These are phyloP conservation scores for Botrytis tulipae DNA, from an alignment of 2,329 filamentous ascomycete genomes.

Conservation along the genomic window DNA sequence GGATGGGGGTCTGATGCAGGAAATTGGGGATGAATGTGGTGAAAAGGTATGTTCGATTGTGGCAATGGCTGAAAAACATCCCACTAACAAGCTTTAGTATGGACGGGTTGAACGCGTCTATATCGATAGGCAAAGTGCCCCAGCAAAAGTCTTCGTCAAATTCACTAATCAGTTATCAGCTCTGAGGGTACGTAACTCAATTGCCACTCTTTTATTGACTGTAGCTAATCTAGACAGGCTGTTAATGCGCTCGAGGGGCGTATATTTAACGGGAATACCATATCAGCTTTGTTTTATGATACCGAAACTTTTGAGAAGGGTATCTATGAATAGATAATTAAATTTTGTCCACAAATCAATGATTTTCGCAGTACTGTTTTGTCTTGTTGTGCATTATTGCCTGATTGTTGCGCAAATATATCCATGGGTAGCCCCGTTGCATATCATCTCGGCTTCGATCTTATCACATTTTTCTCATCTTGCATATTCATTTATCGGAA, in stretches of 20 bases:
- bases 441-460: neutral
- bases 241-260: constrained; percentile 87
- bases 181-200: constrained; percentile 62
- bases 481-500: neutral
- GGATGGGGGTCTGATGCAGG: constrained; percentile 72
- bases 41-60: constrained; percentile 58
- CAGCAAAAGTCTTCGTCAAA: constrained; percentile 80
- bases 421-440: neutral
- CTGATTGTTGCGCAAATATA: neutral
- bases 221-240: constrained; percentile 54
- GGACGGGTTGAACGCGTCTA: constrained; percentile 78
- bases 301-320: constrained; percentile 77
- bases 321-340: constrained; percentile 43
- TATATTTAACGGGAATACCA: constrained; percentile 83
- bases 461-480: neutral
- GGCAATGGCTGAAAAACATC: constrained; percentile 13
- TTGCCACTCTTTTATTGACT: constrained; percentile 7
- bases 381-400: neutral
- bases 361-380: neutral
- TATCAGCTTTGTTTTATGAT: constrained; percentile 80
- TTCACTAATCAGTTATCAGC: constrained; percentile 86
- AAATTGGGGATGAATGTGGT: constrained; percentile 92
- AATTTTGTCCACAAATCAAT: neutral
- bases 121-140: constrained; percentile 60
- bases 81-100: constrained; percentile 53